phyloP scores from a whole-genome alignment of 208 protist species.

The Spongospora subterranea region DNA sequence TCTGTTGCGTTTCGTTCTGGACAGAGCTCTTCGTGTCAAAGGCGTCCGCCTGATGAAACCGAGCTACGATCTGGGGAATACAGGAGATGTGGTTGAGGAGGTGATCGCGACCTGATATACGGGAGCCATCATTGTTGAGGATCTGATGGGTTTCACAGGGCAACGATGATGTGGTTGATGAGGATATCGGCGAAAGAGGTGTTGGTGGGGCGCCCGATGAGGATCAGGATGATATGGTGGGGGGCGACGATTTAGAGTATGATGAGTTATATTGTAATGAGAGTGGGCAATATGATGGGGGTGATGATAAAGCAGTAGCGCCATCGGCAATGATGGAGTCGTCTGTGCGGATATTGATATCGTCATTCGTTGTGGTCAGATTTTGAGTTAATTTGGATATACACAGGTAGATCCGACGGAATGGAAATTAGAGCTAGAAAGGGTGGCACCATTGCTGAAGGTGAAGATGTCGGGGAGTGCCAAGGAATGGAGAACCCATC shows the following conservation, averaged over 20 bases:
- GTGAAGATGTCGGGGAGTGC: background rate
- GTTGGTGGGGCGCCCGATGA: background rate
- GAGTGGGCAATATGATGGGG: background rate
- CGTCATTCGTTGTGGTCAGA: background rate
- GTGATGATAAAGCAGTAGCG: background rate
- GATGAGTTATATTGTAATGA: constrained; percentile 18
- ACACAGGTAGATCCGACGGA: constrained; percentile 47
- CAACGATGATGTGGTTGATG: background rate
- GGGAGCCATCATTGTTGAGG: no score
- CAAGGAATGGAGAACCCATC: constrained; percentile 36
- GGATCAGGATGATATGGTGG: background rate
- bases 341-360: background rate
- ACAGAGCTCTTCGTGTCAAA: constrained; percentile 19
- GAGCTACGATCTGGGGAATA: background rate
- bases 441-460: constrained; percentile 24
- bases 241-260: background rate
- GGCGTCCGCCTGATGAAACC: background rate
- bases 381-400: background rate
- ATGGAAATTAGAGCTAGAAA: constrained; percentile 33
- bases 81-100: no score
- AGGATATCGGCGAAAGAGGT: background rate
- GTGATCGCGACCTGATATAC: no score
- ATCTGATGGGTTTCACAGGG: no score
- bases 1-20: background rate
- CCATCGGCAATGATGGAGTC: background rate